phyloP scores from a whole-genome alignment of 75 land plant genomes.

The Chamaecyparis obtusa region DNA sequence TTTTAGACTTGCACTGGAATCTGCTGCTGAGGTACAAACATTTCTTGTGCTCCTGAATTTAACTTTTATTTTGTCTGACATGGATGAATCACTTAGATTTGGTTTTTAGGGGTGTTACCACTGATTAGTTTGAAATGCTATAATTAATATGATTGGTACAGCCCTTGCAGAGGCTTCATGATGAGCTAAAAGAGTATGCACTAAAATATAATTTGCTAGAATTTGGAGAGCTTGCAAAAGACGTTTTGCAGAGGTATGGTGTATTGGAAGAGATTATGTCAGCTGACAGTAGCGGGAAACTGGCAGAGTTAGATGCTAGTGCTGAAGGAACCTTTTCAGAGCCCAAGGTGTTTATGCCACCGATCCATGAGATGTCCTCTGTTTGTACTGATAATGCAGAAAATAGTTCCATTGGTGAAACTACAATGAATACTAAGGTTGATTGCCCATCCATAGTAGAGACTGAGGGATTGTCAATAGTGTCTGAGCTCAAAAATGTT shows the following conservation, averaged over 20 bases:
- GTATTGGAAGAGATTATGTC: conserved; percentile 23
- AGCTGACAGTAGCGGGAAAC: not conserved
- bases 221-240: conserved; percentile 43
- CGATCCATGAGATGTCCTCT: not conserved
- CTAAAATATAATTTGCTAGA: conserved; percentile 32
- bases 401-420: not conserved
- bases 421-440: not conserved
- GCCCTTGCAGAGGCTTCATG: conserved; percentile 46
- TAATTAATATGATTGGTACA: conserved; percentile 8
- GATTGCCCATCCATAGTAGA: not conserved
- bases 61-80: not conserved
- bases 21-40: conserved; percentile 56
- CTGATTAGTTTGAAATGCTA: not conserved
- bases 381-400: not conserved
- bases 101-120: not conserved
- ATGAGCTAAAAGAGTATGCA: conserved; percentile 55
- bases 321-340: not conserved
- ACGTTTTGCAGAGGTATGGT: conserved; percentile 39
- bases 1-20: conserved; percentile 65
- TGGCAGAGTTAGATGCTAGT: not conserved
- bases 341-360: not conserved
- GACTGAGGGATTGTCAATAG: not conserved
- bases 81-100: not conserved
- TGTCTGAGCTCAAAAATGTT: not conserved
- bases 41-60: not conserved